Evolutionary conservation across 306 rosid species (phyloP), one percentile per base, ranked within the genome.

Genomic region (Quillaja saponaria): DNA sequence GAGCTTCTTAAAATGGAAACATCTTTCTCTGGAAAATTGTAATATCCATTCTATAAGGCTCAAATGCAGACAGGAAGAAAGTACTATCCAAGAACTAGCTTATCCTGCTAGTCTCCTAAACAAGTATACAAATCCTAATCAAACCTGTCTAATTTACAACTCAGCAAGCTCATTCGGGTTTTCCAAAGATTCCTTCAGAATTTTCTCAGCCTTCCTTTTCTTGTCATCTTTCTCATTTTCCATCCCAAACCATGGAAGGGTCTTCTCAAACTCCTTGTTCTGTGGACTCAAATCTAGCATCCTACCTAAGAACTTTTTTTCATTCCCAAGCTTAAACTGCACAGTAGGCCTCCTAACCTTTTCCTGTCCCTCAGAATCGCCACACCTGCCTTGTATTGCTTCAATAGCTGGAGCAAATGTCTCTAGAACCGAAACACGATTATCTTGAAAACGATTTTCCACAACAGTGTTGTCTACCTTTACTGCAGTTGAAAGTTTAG

Each of bases 371-470:
- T 74, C 75, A 16, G 74, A 67, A 67, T 78, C 84, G 61, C 20
- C 13, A 12, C 44, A 46, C 7, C 72, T 42, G 55, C 61, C 78
- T 60, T 85, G 81, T 67, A 87, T 80, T 1, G 85, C 84, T 74
- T 85, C 96, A 80, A 87, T 87, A 45, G 88, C 90, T 11, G 97
- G 95, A 72, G 85, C 81, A 80, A 81, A 85, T 33, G 95, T 70
- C 72, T 85, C 90, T 75, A 81, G 58, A 56, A 85, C 85, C 28
- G 87, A 85, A 49, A 81, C 33, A 46, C 74, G 67, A 50, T 81
- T 77, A 57, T 72, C 85, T 69, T 46, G 63, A 25, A 76, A 64
- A 68, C 46, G 62, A 72, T 72, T 75, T 65, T 66, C 83, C 62
- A 46, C 33, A 50, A 69, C 55, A 60, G 73, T 85, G 49, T 60